These are phyloP conservation scores for Gossypium longicalyx DNA, from an alignment of 345 rosid species.

Conservation along the genomic window DNA sequence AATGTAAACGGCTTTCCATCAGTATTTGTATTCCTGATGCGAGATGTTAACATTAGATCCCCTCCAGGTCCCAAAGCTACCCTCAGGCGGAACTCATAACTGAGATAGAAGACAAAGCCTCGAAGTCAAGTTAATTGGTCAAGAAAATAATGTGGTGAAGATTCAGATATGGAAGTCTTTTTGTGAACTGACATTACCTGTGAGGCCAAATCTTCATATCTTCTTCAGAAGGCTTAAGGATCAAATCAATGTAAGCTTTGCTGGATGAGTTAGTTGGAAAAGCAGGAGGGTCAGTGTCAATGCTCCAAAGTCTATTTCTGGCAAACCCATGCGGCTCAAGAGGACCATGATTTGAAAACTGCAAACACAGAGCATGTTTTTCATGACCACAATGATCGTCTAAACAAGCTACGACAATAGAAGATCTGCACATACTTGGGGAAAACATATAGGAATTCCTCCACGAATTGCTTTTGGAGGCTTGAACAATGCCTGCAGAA, in stretches of 20 bases:
- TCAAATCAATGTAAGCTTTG: slow-evolving; percentile 63
- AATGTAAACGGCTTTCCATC: slow-evolving; percentile 89
- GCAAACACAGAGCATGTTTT: slow-evolving; percentile 24
- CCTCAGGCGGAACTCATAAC: slow-evolving; percentile 90
- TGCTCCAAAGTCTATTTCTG: slow-evolving; percentile 79
- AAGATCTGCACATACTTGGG: slow-evolving; percentile 57
- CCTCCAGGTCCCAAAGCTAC: slow-evolving; percentile 77
- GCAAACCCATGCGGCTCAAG: slow-evolving; percentile 91
- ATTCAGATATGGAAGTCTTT: not conserved
- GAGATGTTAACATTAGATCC: slow-evolving; percentile 80
- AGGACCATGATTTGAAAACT: slow-evolving; percentile 72
- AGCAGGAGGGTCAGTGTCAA: slow-evolving; percentile 72
- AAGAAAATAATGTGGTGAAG: not conserved
- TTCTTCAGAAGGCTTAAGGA: slow-evolving; percentile 76
- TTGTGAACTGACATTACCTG: slow-evolving; percentile 36
- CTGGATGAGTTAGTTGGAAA: slow-evolving; percentile 46
- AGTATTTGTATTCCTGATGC: slow-evolving; percentile 70
- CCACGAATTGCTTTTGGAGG: slow-evolving; percentile 93
- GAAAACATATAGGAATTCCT: slow-evolving; percentile 95
- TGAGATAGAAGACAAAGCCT: slow-evolving; percentile 21
- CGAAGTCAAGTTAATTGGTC: not conserved
- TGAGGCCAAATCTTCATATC: slow-evolving; percentile 84
- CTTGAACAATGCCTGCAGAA: slow-evolving; percentile 63
- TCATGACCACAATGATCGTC: slow-evolving; percentile 12
- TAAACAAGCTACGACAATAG: slow-evolving; percentile 19